Percentiles rank a stretch among this genome's conserved stretches.
Evolutionary conservation across 1,139 yeast species (phyloP).

Genomic region (Scheffersomyces stambukii): DNA sequence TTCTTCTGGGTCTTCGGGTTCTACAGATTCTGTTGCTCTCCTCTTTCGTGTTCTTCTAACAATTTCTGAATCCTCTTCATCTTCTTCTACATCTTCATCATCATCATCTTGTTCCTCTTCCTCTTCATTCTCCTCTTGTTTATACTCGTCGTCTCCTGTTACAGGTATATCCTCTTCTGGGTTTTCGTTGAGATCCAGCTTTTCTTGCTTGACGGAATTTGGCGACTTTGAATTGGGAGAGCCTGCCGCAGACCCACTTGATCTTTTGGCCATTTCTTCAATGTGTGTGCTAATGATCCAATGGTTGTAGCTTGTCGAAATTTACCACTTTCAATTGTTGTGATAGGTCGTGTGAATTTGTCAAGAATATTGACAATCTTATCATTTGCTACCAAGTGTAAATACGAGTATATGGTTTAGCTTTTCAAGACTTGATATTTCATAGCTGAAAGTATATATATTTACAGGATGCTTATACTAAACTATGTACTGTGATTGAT

Average conservation of each 20-base stretch:
- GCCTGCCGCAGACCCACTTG: no score
- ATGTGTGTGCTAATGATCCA: no score
- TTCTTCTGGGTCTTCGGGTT: conserved; percentile 12
- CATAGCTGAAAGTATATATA: no score
- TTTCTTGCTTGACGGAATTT: not conserved
- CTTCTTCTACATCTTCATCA: conserved; percentile 18
- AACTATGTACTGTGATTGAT: conserved; percentile 2
- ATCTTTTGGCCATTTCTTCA: no score
- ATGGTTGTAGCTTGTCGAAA: no score
- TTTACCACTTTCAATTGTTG: no score
- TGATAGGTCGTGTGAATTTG: no score
- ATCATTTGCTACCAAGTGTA: no score
- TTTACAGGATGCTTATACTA: conserved; percentile 15
- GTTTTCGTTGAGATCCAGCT: not conserved
- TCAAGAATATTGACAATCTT: no score
- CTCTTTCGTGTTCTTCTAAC: conserved; percentile 9
- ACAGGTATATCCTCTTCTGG: conserved; percentile 24
- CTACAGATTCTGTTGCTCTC: conserved; percentile 8
- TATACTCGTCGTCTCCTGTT: conserved; percentile 19
- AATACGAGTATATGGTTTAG: no score
- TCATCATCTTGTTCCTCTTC: conserved; percentile 14
- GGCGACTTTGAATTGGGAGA: no score
- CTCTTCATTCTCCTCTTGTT: conserved; percentile 16
- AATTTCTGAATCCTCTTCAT: conserved; percentile 13
- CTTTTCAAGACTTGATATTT: no score